These are phyloP conservation scores for Hawksworthiomyces lignivorus DNA, from an alignment of 2,329 filamentous ascomycete genomes.

Conservation along the genomic window DNA sequence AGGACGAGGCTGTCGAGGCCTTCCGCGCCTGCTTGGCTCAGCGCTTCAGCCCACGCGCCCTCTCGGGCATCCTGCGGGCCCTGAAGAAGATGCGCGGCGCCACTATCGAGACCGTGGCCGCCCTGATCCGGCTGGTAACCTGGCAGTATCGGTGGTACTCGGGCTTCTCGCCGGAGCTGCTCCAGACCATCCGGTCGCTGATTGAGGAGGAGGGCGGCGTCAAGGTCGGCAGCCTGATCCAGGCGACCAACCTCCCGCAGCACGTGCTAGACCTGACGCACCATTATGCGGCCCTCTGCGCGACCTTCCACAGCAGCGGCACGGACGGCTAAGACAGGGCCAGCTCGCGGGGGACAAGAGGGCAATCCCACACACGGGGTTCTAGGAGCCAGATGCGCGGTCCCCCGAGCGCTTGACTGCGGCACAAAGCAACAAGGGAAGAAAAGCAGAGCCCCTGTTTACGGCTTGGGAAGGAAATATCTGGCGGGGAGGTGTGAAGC, in stretches of 20 bases:
- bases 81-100: conserved; percentile 47
- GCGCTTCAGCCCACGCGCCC: conserved; percentile 87
- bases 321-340: conserved; percentile 80
- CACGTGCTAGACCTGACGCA: conserved; percentile 90
- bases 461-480: no score
- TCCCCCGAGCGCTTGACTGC: no score
- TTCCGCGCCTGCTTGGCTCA: conserved; percentile 82
- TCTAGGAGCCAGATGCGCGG: no score
- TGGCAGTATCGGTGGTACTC: conserved; percentile 99
- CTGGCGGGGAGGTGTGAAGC: no score
- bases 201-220: conserved; percentile 97
- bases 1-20: conserved; percentile 84
- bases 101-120: conserved; percentile 63
- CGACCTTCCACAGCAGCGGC: conserved; percentile 89
- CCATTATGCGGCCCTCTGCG: conserved; percentile 90
- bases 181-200: conserved; percentile 79
- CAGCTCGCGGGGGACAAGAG: no score
- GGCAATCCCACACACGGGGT: no score
- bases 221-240: conserved; percentile 94
- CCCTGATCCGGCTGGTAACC: conserved; percentile 84
- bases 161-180: conserved; percentile 89
- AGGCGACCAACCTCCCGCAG: conserved; percentile 89
- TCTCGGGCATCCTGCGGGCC: conserved; percentile 73
- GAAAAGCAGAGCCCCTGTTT: no score
- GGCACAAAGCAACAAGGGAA: no score